Evolutionary conservation across 805 yeast species (phyloP).

Genomic region (Jamesozyma gamospora): DNA sequence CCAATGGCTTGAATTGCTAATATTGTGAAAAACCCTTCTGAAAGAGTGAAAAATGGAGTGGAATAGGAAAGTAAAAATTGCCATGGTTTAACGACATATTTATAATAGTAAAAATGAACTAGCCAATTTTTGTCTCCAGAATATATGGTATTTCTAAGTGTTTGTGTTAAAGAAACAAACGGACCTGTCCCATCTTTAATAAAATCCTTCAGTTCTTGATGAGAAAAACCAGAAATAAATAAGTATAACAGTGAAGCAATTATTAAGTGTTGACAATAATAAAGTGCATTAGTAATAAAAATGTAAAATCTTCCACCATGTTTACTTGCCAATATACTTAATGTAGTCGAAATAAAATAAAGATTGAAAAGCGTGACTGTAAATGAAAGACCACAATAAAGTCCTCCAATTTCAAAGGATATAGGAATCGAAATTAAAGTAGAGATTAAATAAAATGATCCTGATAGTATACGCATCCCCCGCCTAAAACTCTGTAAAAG

Average conservation of each 20-base stretch:
- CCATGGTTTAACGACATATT: conserved; percentile 54
- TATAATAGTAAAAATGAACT: conserved; percentile 27
- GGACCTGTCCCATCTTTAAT: conserved; percentile 18
- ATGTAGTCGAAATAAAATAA: conserved; percentile 64
- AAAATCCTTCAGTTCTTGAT: conserved; percentile 20
- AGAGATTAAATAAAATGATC: conserved; percentile 53
- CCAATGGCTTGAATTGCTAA: conserved; percentile 90
- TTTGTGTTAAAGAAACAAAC: conserved; percentile 14
- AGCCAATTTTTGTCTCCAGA: conserved; percentile 17
- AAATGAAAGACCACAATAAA: conserved; percentile 78
- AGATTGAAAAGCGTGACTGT: conserved; percentile 61
- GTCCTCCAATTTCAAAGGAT: conserved; percentile 90
- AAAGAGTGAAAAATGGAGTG: conserved; percentile 78
- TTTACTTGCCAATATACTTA: conserved; percentile 42
- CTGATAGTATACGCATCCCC: conserved; percentile 31
- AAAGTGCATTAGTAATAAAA: conserved; percentile 35
- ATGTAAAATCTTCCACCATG: conserved; percentile 15
- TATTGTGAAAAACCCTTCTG: conserved; percentile 90
- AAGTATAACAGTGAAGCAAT: conserved; percentile 74
- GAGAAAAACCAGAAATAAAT: conserved; percentile 46
- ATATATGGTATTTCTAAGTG: conserved; percentile 12
- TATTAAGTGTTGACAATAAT: conserved; percentile 71
- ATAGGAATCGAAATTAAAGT: conserved; percentile 79
- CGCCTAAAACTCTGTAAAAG: conserved; percentile 14
- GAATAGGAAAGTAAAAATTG: conserved; percentile 58